These are phyloP conservation scores for Ustanciosporium gigantosporum DNA, from an alignment of 1,284 basidiomycete genomes.

Conservation along the genomic window DNA sequence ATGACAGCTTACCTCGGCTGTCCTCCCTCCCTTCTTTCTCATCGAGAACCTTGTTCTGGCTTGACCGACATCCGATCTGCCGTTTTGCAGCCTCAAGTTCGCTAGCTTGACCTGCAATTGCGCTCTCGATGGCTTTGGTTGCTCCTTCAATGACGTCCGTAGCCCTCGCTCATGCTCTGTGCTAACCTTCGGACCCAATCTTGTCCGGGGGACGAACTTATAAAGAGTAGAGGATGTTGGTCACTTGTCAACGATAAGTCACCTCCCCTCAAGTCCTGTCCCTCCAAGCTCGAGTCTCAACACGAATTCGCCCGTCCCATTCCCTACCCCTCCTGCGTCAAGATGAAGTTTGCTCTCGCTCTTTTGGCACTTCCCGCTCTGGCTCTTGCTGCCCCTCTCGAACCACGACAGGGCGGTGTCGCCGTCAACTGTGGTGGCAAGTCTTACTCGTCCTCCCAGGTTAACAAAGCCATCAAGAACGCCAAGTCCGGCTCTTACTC, in stretches of 20 bases:
- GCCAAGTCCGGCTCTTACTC: slow-evolving; percentile 13
- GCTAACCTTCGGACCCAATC: background rate
- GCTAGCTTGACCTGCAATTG: too few relatives aligned
- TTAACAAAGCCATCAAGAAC: slow-evolving; percentile 40
- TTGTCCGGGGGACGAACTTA: background rate
- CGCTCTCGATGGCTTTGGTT: too few relatives aligned
- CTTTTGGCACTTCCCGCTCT: slow-evolving; percentile 31
- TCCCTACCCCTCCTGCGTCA: too few relatives aligned
- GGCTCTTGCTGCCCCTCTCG: slow-evolving; percentile 31
- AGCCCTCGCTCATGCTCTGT: background rate
- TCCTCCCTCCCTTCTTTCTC: too few relatives aligned
- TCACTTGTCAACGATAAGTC: background rate
- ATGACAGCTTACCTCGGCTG: too few relatives aligned
- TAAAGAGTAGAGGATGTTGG: background rate
- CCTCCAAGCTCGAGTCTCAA: background rate
- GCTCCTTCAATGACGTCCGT: too few relatives aligned
- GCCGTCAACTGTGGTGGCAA: slow-evolving; percentile 35
- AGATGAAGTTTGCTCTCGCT: slow-evolving; percentile 37
- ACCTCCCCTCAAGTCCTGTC: background rate
- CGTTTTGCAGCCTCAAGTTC: too few relatives aligned
- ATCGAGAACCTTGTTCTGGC: too few relatives aligned
- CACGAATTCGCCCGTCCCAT: background rate
- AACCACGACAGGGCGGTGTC: slow-evolving; percentile 34
- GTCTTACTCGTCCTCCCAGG: slow-evolving; percentile 25
- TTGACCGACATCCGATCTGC: too few relatives aligned